phyloP scores from a whole-genome alignment of 768 basidiomycete species.

The Mycena rosella region DNA sequence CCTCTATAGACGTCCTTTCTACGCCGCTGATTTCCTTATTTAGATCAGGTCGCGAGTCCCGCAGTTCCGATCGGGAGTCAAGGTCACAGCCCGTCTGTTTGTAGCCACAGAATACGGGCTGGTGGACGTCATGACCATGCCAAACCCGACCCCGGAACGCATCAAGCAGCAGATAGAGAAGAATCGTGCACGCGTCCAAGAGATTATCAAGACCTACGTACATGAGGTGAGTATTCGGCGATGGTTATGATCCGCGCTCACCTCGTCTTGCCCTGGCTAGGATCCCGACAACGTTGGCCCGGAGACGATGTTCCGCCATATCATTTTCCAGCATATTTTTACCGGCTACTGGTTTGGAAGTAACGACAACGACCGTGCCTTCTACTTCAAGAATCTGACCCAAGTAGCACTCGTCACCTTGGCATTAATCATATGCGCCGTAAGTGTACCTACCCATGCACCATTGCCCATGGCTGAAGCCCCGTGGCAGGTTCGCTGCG shows the following conservation, averaged over 20 bases:
- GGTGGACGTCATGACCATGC: not conserved
- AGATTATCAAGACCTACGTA: not conserved
- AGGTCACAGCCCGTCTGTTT: not conserved
- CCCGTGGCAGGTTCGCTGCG: not conserved
- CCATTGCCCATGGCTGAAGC: not conserved
- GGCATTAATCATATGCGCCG: not conserved
- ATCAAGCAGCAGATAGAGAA: not conserved
- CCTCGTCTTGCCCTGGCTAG: too few species aligned
- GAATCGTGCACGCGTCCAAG: not conserved
- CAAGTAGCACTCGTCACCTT: conserved; percentile 5
- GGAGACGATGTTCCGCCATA: conserved; percentile 6
- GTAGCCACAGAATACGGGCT: not conserved
- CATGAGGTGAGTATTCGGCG: too few species aligned
- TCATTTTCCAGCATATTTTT: conserved; percentile 4
- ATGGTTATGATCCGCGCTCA: too few species aligned
- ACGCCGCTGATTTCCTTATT: not conserved
- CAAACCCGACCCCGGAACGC: conserved; percentile 1
- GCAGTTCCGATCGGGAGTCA: not conserved
- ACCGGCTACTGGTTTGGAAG: not conserved
- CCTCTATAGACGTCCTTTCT: not conserved
- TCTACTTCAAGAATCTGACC: conserved; percentile 1
- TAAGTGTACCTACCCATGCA: not conserved
- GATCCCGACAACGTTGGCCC: conserved; percentile 12
- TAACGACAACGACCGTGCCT: not conserved
- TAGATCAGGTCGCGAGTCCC: conserved; percentile 16